Conservation (phyloP, 331 rosid genomes). For the Quercus lobata region DNA sequence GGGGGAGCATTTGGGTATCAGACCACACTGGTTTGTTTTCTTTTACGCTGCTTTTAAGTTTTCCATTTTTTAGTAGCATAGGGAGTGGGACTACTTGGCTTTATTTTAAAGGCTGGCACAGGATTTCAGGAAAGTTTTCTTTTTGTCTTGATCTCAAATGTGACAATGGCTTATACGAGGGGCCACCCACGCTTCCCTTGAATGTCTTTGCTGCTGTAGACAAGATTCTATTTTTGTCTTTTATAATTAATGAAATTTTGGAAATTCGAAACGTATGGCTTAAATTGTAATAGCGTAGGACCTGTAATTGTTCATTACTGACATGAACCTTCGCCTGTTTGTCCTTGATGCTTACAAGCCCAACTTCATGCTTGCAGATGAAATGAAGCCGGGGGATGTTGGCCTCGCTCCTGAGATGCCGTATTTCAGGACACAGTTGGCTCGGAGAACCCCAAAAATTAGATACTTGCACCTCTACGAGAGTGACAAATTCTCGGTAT, state of each 20-base stretch:
- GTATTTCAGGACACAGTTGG: slow-evolving; percentile 34
- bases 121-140: neutral
- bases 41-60: neutral
- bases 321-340: neutral
- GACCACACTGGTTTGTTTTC: neutral
- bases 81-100: neutral
- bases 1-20: neutral
- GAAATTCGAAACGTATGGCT: neutral
- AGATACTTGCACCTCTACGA: slow-evolving; percentile 69
- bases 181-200: neutral
- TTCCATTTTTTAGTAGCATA: neutral
- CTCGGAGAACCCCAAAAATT: slow-evolving; percentile 43
- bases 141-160: neutral
- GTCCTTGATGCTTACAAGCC: slow-evolving; percentile 1
- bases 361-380: slow-evolving; percentile 47
- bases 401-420: slow-evolving; percentile 63
- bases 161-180: neutral
- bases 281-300: neutral
- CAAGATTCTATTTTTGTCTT: neutral
- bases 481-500: slow-evolving; percentile 73
- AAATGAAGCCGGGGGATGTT: slow-evolving; percentile 58
- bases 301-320: neutral
- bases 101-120: neutral
- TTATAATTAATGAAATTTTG: neutral
- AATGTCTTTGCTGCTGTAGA: neutral